Base-by-base conservation (phyloP, 1,284 basidiomycete species). In the Entoloma clypeatum region DNA sequence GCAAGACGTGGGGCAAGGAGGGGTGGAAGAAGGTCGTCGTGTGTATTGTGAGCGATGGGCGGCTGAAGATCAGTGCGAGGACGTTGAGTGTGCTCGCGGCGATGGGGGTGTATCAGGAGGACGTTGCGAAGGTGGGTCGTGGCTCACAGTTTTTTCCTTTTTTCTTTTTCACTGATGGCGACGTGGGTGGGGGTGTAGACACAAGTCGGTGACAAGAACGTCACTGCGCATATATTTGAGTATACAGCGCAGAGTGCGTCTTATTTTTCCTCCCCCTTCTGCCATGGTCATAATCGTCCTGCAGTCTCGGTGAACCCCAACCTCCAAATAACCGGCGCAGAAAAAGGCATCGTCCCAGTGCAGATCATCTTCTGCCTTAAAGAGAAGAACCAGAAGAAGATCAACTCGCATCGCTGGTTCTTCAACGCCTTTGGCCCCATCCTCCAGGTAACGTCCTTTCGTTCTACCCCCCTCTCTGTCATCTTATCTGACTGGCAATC, bases 291-390 rank as follows among this genome's bases (percentile, higher is more conserved):
- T 50, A 45, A 52, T 31, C 13, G 57, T 44, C 51, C 56, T 51
- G 24, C 55, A 91, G 88, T 94, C 43, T 90, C 84, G 36, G 81
- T 95, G 36, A 81, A 80, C 2, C 84, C 86, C 5, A 79, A 78
- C 14, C 75, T 89, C 64, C 87, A 88, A 61, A 84, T 96, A 47
- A 83, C 88, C 57, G 87, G 85, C 9, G 73, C 85, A 0, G 88
- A 91, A 49, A 81, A 80, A 51, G 86, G 86, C 2, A 69, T 81
- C 17, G 80, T 94, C 3, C 94, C 94, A 2, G 83, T 96, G 2
- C 94, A 97, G 63, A 71, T 97, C 51, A 81, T 96, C 46, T 96
- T 97, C 67, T 96, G 92, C 62, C 73, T 96, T 48, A 97, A 97
- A 62, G 92, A 94, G 65, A 81, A 86, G 63, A 92, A 92, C 56